Conservation (phyloP, 345 rosid species). For the Gossypium turneri region DNA sequence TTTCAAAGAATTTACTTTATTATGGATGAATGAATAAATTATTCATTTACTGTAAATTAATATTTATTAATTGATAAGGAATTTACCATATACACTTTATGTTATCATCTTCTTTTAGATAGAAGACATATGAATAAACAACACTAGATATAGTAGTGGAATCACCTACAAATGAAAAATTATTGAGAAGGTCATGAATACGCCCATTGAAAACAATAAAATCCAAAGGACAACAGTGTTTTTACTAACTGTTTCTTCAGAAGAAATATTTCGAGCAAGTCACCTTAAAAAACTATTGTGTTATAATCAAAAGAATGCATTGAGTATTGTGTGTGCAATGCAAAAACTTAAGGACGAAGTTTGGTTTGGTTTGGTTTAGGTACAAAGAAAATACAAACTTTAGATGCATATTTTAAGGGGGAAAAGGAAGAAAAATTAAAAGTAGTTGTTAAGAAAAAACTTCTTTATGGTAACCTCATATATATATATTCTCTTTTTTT, state of each 20-base stretch:
- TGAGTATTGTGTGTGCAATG: neutral
- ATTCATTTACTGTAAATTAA: neutral
- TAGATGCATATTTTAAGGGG: neutral
- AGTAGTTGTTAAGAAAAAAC: neutral
- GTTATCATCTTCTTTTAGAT: neutral
- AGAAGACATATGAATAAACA: neutral
- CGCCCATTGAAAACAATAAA: neutral
- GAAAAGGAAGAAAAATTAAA: neutral
- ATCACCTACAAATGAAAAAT: neutral
- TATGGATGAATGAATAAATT: neutral
- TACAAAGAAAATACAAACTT: neutral
- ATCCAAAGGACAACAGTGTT: neutral
- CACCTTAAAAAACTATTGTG: neutral
- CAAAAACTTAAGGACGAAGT: neutral
- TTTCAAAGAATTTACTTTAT: neutral
- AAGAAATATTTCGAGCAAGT: neutral
- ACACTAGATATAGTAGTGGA: neutral
- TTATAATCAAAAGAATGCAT: neutral
- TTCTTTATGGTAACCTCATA: neutral
- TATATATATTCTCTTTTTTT: neutral
- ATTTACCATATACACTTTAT: neutral
- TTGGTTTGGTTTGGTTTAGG: neutral
- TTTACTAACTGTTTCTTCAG: neutral
- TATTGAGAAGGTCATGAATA: neutral
- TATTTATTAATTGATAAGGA: neutral